Evolutionary conservation across 2,329 filamentous ascomycete genomes (phyloP).

Genomic region (Didymella glomerata): DNA sequence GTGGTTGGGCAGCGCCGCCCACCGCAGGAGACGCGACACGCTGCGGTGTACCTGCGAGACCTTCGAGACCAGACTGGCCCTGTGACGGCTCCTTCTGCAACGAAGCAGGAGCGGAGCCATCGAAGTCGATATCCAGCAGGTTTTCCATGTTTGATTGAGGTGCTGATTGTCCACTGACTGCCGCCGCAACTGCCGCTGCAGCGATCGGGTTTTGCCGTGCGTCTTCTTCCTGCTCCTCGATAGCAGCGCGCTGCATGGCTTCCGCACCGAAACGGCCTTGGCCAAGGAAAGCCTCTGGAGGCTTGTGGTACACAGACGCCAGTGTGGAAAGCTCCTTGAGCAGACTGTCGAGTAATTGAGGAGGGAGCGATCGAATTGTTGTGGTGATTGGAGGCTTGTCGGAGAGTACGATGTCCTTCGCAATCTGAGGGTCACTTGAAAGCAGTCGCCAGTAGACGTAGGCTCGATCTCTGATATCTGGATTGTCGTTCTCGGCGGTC

Average conservation of each 20-base stretch:
- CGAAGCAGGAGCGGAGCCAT: conserved; percentile 90
- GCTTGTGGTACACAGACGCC: conserved; percentile 98
- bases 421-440: conserved; percentile 88
- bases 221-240: conserved; percentile 94
- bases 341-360: conserved; percentile 85
- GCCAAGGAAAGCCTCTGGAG: conserved; percentile 96
- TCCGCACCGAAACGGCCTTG: conserved; percentile 94
- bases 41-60: conserved; percentile 71
- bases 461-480: conserved; percentile 93
- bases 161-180: conserved; percentile 62
- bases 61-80: conserved; percentile 61
- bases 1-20: conserved; percentile 49
- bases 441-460: conserved; percentile 98
- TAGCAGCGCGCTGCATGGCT: conserved; percentile 91
- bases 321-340: conserved; percentile 91
- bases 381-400: conserved; percentile 94
- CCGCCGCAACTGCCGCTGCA: conserved; percentile 76
- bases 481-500: conserved; percentile 95
- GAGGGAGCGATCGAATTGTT: conserved; percentile 89
- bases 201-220: conserved; percentile 94
- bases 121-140: conserved; percentile 93
- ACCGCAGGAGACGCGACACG: conserved; percentile 70
- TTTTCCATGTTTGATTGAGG: conserved; percentile 88
- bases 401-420: conserved; percentile 92
- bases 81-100: conserved; percentile 70